phyloP scores from a whole-genome alignment of 2,329 filamentous ascomycete genomes.

The Aspergillus amoenus region DNA sequence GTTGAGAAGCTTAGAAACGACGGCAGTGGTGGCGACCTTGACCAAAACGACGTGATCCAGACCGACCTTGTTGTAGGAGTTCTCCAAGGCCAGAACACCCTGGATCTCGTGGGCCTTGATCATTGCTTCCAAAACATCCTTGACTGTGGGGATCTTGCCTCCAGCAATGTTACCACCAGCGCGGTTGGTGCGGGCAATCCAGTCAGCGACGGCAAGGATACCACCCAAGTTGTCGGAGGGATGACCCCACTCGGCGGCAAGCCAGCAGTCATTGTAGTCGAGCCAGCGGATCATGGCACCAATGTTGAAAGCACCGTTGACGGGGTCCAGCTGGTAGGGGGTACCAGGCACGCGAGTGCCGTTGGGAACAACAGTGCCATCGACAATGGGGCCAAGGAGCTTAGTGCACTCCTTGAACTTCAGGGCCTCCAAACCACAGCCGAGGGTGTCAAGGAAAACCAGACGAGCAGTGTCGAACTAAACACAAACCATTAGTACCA shows the following conservation, averaged over 20 bases:
- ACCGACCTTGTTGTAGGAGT: slow-evolving; percentile 98
- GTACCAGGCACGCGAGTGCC: slow-evolving; percentile 90
- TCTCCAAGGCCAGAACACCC: slow-evolving; percentile 92
- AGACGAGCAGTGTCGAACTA: slow-evolving; percentile 89
- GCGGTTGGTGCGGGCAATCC: slow-evolving; percentile 92
- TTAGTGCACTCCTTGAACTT: slow-evolving; percentile 96
- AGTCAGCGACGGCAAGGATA: slow-evolving; percentile 94
- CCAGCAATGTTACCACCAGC: slow-evolving; percentile 71
- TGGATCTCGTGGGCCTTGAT: slow-evolving; percentile 99
- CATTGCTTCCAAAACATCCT: slow-evolving; percentile 93
- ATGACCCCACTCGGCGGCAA: slow-evolving; percentile 98
- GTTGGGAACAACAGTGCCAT: slow-evolving; percentile 87
- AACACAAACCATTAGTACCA: neutral
- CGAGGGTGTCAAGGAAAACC: slow-evolving; percentile 94
- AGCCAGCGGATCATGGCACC: slow-evolving; percentile 98
- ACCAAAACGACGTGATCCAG: slow-evolving; percentile 97
- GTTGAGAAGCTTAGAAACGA: slow-evolving; percentile 93
- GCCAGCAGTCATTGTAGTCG: slow-evolving; percentile 99
- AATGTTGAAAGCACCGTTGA: slow-evolving; percentile 98
- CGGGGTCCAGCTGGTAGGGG: slow-evolving; percentile 88
- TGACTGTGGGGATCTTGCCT: slow-evolving; percentile 80
- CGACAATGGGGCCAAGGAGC: slow-evolving; percentile 86
- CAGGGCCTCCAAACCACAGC: slow-evolving; percentile 92
- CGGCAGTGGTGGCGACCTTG: slow-evolving; percentile 93
- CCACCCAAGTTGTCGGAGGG: slow-evolving; percentile 97